phyloP scores from a whole-genome alignment of 352 stramenopile species.

The Phytophthora aleatoria region DNA sequence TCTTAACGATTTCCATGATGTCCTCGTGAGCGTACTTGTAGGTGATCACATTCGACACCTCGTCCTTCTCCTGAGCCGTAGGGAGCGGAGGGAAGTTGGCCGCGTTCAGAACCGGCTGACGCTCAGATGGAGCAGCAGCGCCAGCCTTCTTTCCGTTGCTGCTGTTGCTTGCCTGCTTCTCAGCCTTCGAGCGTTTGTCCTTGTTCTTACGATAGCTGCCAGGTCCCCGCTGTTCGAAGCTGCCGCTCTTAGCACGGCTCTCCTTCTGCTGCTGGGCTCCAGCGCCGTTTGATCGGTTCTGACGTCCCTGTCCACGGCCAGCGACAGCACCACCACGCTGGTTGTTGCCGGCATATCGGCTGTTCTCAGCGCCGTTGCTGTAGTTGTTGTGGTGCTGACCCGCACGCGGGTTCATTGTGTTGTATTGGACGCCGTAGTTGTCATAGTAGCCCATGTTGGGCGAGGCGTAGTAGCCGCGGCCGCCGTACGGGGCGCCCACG shows the following conservation, averaged over 20 bases:
- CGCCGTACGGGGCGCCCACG: conserved; percentile 48
- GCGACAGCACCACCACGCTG: conserved; percentile 31
- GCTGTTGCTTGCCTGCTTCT: conserved; percentile 38
- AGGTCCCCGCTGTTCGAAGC: conserved; percentile 53
- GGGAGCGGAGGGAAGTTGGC: conserved; percentile 86
- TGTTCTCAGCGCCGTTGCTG: conserved; percentile 45
- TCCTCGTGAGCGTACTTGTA: conserved; percentile 88
- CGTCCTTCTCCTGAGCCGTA: conserved; percentile 42
- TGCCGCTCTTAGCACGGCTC: conserved; percentile 50
- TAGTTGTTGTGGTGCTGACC: conserved; percentile 42
- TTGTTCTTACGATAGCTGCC: conserved; percentile 61
- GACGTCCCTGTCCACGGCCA: conserved; percentile 40
- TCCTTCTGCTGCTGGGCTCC: conserved; percentile 47
- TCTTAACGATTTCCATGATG: conserved; percentile 92
- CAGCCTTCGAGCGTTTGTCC: conserved; percentile 60
- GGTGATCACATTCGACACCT: conserved; percentile 52
- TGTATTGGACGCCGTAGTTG: conserved; percentile 83
- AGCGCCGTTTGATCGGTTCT: conserved; percentile 41
- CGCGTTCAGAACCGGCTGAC: conserved; percentile 80
- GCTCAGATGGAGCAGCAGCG: conserved; percentile 37
- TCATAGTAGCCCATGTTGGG: conserved; percentile 70
- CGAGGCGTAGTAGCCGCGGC: conserved; percentile 70
- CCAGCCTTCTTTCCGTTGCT: conserved; percentile 39
- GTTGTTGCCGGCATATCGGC: conserved; percentile 43
- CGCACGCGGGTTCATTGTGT: conserved; percentile 41